Conservation (phyloP, 2,329 filamentous ascomycete species). For the Acrodontium crateriforme region DNA sequence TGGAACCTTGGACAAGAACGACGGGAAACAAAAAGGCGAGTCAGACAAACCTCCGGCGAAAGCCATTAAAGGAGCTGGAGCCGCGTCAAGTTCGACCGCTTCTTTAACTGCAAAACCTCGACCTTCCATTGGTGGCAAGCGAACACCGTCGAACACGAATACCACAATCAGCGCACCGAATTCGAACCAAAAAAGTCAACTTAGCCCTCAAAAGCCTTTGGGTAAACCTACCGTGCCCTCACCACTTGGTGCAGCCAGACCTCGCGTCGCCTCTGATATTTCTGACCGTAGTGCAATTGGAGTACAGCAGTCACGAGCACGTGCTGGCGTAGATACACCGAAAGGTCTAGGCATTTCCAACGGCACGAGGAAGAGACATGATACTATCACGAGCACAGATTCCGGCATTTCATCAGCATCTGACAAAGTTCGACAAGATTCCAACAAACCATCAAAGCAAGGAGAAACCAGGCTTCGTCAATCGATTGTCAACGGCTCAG, state of each 20-base stretch:
- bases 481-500: no score
- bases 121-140: no score
- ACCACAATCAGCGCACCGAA: slow-evolving; percentile 8
- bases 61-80: no score
- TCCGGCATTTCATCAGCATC: slow-evolving; percentile 9
- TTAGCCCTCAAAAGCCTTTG: slow-evolving; percentile 26
- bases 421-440: no score
- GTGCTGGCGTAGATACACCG: slow-evolving; percentile 26
- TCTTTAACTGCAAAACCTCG: no score
- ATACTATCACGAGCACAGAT: slow-evolving; percentile 17
- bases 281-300: slow-evolving; percentile 16
- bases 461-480: no score
- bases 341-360: slow-evolving; percentile 29
- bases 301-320: slow-evolving; percentile 11
- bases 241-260: slow-evolving; percentile 46
- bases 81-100: no score
- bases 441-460: no score
- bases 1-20: no score
- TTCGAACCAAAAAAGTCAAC: slow-evolving; percentile 20
- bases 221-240: slow-evolving; percentile 49
- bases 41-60: no score
- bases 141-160: not conserved
- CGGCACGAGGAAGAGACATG: slow-evolving; percentile 20
- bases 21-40: no score
- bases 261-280: slow-evolving; percentile 46